Conservation (phyloP, 2,329 filamentous ascomycete genomes). For the Talaromyces atroroseus region DNA sequence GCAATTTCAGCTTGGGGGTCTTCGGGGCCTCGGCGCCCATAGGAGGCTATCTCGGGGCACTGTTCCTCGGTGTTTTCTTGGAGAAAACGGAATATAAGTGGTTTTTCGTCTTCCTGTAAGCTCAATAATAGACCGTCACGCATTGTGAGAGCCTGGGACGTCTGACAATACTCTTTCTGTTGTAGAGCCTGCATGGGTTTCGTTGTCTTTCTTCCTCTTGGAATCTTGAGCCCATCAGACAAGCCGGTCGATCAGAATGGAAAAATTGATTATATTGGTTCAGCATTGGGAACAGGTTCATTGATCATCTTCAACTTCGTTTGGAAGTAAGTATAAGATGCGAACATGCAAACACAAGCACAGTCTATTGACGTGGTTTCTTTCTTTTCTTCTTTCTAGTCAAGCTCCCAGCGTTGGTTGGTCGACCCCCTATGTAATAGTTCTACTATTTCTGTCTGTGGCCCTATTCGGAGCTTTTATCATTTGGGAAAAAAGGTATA, state of each 20-base stretch:
- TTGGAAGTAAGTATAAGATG: constrained; percentile 43
- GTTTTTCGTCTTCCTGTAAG: constrained; percentile 39
- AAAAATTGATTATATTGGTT: constrained; percentile 39
- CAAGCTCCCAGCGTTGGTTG: constrained; percentile 46
- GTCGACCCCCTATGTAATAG: constrained; percentile 39
- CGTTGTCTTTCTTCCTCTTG: constrained; percentile 21
- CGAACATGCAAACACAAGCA: not conserved
- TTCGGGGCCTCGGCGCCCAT: constrained; percentile 47
- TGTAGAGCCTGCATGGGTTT: constrained; percentile 20
- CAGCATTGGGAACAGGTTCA: constrained; percentile 33
- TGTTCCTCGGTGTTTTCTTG: constrained; percentile 38
- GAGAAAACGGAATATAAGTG: constrained; percentile 35
- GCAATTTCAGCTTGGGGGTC: constrained; percentile 43
- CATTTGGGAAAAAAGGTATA: constrained; percentile 39
- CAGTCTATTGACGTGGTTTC: not conserved
- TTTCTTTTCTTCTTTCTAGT: constrained; percentile 13
- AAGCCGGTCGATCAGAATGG: constrained; percentile 32
- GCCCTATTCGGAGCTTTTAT: constrained; percentile 29
- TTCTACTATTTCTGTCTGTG: constrained; percentile 34
- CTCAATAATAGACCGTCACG: not conserved
- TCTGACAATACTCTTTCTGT: not conserved
- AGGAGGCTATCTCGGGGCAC: constrained; percentile 41
- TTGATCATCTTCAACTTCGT: constrained; percentile 48
- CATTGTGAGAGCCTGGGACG: not conserved
- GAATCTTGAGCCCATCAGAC: constrained; percentile 25